A percentile compares a stretch with the other conserved stretches of the same genome.
Evolutionary conservation across 176 grass and related monocot species (phyloP).

Genomic region (Cymbopogon citratus): DNA sequence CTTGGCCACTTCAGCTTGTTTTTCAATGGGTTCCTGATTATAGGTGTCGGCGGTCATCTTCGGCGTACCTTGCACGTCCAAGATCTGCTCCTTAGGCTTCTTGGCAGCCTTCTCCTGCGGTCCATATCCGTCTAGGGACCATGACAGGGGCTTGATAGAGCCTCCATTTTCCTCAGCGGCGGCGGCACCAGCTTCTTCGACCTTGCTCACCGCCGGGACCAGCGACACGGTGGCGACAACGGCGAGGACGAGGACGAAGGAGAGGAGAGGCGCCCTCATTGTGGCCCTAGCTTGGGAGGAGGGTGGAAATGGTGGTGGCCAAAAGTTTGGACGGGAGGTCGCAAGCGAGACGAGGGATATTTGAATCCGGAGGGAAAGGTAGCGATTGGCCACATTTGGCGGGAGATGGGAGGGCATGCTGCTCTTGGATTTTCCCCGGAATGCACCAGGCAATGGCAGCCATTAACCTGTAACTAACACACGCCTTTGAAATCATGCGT

Average conservation of each 20-base stretch:
- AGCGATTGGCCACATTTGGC: constrained; percentile 19
- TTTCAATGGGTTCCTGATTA: not conserved
- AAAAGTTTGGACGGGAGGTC: not conserved
- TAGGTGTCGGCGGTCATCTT: not conserved
- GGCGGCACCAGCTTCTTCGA: not conserved
- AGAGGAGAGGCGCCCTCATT: constrained; percentile 25
- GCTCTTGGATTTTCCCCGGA: not conserved
- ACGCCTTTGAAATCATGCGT: not conserved
- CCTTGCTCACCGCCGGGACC: not conserved
- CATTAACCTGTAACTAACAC: not conserved
- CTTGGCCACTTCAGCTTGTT: not conserved
- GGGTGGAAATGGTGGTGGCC: not conserved
- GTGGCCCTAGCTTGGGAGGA: not conserved
- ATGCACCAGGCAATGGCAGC: not conserved
- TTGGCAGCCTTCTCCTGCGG: not conserved
- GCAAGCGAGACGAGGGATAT: not conserved
- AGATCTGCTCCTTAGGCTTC: not conserved
- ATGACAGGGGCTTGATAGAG: not conserved
- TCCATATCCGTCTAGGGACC: not conserved
- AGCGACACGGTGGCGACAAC: not conserved
- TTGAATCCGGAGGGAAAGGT: constrained; percentile 14
- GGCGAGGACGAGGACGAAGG: constrained; percentile 8
- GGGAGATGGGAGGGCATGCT: not conserved
- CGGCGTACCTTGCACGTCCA: not conserved
- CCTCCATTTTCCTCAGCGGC: not conserved